Evolutionary conservation across 805 yeast genomes (phyloP), one percentile per base, ranked within the genome.

Genomic region (Zygotorulaspora danielsina): DNA sequence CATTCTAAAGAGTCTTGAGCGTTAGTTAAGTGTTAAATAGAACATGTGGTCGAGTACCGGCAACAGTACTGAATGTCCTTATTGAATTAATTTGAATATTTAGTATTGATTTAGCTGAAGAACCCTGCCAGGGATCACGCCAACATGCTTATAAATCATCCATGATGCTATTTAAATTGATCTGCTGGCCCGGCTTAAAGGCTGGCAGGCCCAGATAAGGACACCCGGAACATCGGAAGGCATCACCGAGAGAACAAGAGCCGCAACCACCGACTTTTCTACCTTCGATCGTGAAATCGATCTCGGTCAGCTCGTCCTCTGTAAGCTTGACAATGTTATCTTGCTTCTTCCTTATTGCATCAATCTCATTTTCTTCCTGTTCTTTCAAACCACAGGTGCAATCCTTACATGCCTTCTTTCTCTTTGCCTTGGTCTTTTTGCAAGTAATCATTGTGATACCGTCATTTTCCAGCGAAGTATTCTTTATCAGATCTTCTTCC

Each of bases 121-220:
- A n/a, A n/a, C n/a, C n/a, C n/a, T n/a, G n/a, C n/a, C n/a, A n/a
- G n/a, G n/a, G n/a, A n/a, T n/a, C n/a, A n/a, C n/a, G 24, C 9
- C 24, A 7, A 21, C 7, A 19, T 13, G 25, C n/a, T 57, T 53
- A 84, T 52, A 84, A 71, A 60, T 86, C 95, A 61, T 84, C 95
- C 28, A 82, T 84, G 51, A 84, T 77, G 38, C 78, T 75, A 54
- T 76, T 87, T 47, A 90, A 66, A 21, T 82, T 79, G 39, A 93
- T 79, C 8, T 80, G 80, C 66, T 93, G 95, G 37, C 99, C 99
- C 1, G 97, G 98, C 65, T 88, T 88, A 74, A 93, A 93, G 3
- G 99, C 97, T 11, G 99, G 99, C 32, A 93, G 70, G 0, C 99
- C 99, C 50, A 93, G 69, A 65, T 81, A 93, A 27, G 99, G 99